Percentiles rank a stretch among this genome's conserved stretches.
Conservation (phyloP, 2,329 filamentous ascomycete genomes). For the Fusarium tjaetaba region DNA sequence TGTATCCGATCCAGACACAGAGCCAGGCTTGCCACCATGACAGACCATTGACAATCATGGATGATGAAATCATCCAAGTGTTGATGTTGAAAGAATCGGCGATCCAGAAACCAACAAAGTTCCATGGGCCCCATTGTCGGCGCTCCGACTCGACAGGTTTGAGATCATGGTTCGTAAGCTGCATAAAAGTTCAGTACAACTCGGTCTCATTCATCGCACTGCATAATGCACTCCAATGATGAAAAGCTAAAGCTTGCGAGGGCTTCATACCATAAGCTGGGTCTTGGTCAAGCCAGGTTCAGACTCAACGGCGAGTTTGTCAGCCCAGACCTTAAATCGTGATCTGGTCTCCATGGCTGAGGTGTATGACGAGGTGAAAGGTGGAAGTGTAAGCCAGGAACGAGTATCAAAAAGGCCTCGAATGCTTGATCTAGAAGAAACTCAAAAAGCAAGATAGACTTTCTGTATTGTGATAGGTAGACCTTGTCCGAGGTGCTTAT, state of each 20-base stretch:
- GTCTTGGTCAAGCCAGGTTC: constrained; percentile 81
- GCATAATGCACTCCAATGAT: background rate
- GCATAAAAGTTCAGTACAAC: constrained; percentile 30
- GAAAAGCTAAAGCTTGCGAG: background rate
- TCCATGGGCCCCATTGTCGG: constrained; percentile 86
- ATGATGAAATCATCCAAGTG: constrained; percentile 92
- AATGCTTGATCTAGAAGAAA: constrained; percentile 2
- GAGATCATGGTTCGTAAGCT: constrained; percentile 84
- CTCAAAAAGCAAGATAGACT: constrained; percentile 8
- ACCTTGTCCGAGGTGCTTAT: constrained; percentile 21
- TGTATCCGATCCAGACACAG: constrained; percentile 89
- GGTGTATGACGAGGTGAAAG: background rate
- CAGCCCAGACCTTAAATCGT: constrained; percentile 55
- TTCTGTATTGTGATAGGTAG: background rate
- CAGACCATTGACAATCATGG: constrained; percentile 80
- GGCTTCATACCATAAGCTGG: constrained; percentile 75
- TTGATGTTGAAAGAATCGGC: constrained; percentile 90
- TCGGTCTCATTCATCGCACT: constrained; percentile 1
- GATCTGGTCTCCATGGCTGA: constrained; percentile 46
- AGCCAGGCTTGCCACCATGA: constrained; percentile 94
- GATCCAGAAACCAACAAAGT: constrained; percentile 90
- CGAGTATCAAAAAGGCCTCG: background rate
- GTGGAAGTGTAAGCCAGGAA: background rate
- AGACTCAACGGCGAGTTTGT: constrained; percentile 75
- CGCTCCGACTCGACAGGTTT: constrained; percentile 82